phyloP scores from a whole-genome alignment of 495 filamentous ascomycete species.

The Astrocystis sublimbata region DNA sequence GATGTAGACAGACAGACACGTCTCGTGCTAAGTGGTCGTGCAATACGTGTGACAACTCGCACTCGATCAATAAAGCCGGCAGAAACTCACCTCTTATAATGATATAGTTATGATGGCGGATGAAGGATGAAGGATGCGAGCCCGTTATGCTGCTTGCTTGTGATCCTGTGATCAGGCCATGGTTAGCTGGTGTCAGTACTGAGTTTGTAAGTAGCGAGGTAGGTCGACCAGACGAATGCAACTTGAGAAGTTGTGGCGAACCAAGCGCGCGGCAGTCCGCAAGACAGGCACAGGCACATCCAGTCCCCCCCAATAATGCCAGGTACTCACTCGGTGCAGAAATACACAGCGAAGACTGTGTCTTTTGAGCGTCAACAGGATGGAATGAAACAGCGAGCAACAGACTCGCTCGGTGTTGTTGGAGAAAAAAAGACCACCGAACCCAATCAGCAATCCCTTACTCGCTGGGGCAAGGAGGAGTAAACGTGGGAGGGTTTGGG shows the following conservation, averaged over 20 bases:
- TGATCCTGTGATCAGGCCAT: constrained; percentile 5
- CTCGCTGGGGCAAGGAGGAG: constrained; percentile 1
- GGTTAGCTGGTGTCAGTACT: constrained; percentile 10
- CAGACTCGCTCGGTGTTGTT: neutral
- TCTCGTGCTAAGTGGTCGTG: constrained; percentile 10
- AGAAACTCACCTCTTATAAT: constrained; percentile 20
- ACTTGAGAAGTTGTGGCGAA: neutral
- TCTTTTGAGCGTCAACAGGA: neutral
- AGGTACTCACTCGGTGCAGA: constrained; percentile 11
- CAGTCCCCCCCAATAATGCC: neutral
- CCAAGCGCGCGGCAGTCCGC: neutral
- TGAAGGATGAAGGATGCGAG: neutral
- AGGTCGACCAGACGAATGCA: neutral
- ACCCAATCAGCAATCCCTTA: neutral
- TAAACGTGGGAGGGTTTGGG: constrained; percentile 4
- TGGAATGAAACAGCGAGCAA: neutral
- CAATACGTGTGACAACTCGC: constrained; percentile 7
- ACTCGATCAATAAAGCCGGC: neutral
- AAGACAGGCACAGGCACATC: neutral
- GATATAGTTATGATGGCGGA: too few species aligned
- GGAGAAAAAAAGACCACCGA: neutral
- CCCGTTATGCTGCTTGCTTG: neutral
- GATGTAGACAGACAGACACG: too few species aligned
- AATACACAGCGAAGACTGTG: neutral
- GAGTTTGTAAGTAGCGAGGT: constrained; percentile 6